These are phyloP conservation scores for Neurospora sublineolata DNA, from an alignment of 495 filamentous ascomycete species.

Conservation along the genomic window DNA sequence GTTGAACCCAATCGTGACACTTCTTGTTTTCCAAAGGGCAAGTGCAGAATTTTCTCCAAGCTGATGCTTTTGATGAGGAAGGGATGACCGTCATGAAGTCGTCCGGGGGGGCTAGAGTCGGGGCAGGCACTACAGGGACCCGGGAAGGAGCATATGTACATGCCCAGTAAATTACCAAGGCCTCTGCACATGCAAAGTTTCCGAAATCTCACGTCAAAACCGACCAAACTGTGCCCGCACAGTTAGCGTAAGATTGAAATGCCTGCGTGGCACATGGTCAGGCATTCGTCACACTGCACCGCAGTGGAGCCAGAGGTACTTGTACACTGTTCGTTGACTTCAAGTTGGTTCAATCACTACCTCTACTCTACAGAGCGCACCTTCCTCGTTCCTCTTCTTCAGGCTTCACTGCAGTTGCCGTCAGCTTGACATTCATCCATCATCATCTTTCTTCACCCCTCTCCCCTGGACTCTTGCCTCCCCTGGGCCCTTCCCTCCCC, in stretches of 20 bases:
- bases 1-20: neutral
- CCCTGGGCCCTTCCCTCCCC: neutral
- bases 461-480: neutral
- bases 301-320: neutral
- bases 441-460: neutral
- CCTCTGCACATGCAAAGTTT: neutral
- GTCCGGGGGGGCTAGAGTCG: too few species aligned
- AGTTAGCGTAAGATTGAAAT: slow-evolving; percentile 3
- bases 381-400: neutral
- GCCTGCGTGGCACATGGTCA: neutral
- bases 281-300: neutral
- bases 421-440: neutral
- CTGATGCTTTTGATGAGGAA: neutral
- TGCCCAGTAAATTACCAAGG: neutral
- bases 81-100: neutral
- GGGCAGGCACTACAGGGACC: neutral
- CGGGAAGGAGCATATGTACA: neutral
- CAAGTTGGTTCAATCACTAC: neutral
- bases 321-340: neutral
- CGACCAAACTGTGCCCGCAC: slow-evolving; percentile 7
- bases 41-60: neutral
- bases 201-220: neutral
- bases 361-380: neutral
- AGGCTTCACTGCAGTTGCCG: neutral
- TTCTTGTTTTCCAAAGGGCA: neutral